Conservation (phyloP, 23 red algal species). For the Gracilariopsis chorda region DNA sequence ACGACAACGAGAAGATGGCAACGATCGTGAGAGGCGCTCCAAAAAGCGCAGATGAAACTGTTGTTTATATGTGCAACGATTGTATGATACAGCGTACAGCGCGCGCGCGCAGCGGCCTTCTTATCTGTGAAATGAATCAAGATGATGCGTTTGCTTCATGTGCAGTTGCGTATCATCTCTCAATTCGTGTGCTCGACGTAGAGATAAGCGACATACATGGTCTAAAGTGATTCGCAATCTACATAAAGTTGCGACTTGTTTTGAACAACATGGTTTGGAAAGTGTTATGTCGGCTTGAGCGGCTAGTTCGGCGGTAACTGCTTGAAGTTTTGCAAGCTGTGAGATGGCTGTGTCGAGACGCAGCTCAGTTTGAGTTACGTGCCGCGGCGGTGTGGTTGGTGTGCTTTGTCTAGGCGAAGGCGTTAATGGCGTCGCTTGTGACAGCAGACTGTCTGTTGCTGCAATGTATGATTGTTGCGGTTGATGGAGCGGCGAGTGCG, state of each 20-base stretch:
- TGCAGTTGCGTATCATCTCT: not conserved
- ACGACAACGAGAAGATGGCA: slow-evolving; percentile 14
- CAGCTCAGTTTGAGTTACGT: not conserved
- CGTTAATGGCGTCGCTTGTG: not conserved
- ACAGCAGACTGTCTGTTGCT: not conserved
- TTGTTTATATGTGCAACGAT: not conserved
- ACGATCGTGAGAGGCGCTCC: not conserved
- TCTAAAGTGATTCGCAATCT: slow-evolving; percentile 35
- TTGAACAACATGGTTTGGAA: not conserved
- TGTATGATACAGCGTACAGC: not conserved
- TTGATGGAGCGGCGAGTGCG: not conserved
- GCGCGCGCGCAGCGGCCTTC: not conserved
- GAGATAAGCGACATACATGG: not conserved
- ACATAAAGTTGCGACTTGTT: not conserved
- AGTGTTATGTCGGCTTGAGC: slow-evolving; percentile 13
- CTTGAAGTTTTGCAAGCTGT: not conserved
- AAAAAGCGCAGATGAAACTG: slow-evolving; percentile 20
- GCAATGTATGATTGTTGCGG: no score
- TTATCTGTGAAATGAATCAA: not conserved
- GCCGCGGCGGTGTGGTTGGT: not conserved
- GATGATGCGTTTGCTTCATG: not conserved
- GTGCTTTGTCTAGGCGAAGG: not conserved
- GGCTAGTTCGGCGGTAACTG: slow-evolving; percentile 1
- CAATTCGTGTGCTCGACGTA: slow-evolving; percentile 15
- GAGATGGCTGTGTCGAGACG: not conserved